Evolutionary conservation across 768 basidiomycete genomes (phyloP), one percentile per base, ranked within the genome.

Genomic region (Rhodotorula toruloides): DNA sequence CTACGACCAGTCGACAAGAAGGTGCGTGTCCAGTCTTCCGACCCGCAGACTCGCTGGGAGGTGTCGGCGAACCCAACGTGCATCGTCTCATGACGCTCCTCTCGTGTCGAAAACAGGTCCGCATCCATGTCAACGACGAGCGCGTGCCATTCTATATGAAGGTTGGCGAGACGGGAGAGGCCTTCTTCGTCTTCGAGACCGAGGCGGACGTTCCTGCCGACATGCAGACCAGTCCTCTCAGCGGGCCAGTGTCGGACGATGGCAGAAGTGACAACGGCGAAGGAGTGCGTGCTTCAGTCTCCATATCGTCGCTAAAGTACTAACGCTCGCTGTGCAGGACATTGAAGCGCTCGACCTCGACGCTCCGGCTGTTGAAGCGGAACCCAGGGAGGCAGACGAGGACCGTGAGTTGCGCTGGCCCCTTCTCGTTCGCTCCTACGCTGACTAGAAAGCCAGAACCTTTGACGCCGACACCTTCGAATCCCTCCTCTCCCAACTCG

Each of bases 181-280:
- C 93, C 0, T 99, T 98, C 82, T 98, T 98, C 75, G 88, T 99
- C 46, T 91, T 98, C 72, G 94, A 99, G 78, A 97, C 94, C 1
- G 90, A 93, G 46, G 90, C 87, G 44, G 91, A 97, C 64, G 86
- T 98, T 37, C 94, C 96, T 6, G 87, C 84, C 53, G 89, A 92
- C 76, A 84, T 99, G 67, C 88, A 92, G 69, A 99, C 96, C 0
- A 91, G 89, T 78, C 96, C 96, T 32, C 80, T 99, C 31, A 84
- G 94, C 21, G 76, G 71, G 49, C 73, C 78, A 61, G 66, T 54
- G 8, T 47, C 57, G 47, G 72, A 76, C 11, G 74, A 77, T 50
- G 65, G 75, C 21, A 42, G 72, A 13, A 42, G 43, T 25, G 54
- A 65, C 36, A 40, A 25, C 31, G 58, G 53, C 16, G 58, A n/a